Evolutionary conservation across 129 eudicot species (phyloP), one percentile per base, ranked within the genome.

Genomic region (Flaveria sonorensis): DNA sequence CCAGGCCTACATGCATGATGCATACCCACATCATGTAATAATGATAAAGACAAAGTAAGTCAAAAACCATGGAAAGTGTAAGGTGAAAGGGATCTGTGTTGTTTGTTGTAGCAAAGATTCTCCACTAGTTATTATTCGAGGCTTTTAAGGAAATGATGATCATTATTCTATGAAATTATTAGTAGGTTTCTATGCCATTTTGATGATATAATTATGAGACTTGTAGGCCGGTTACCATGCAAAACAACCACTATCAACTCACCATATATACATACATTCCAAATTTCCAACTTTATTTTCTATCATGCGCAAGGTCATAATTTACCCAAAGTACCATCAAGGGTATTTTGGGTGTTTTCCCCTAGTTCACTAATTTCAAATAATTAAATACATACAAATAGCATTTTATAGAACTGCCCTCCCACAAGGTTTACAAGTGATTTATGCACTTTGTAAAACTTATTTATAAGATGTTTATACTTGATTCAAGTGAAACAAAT

Each of bases 31-130:
- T 75, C 23, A 36, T 61, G 32, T 63, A 64, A 63, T 15, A 10
- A 47, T 63, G 16, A 64, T 76, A 56, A 70, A 62, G 39, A 61
- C 36, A 61, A 63, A n/a, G 32, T 28, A 73, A 76, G 77, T 70
- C 16, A 46, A 70, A 68, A 57, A 70, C 52, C 43, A 64, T 80
- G 63, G 70, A 66, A 64, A 66, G 74, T 72, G 79, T 43, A 50
- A 46, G 56, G 75, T 52, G 70, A 77, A 57, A 80, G 79, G 79
- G 83, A 73, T 66, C 51, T 55, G 53, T 65, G 84, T 20, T 80
- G 84, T 73, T 55, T 73, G 63, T 73, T 80, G 74, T 65, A 80
- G 79, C 79, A 73, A 80, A 80, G 84, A 73, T 80, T 80, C 84
- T 73, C 84, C 84, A 80, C 84, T 80, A 21, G 57, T 56, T 66